Conservation (phyloP, 768 basidiomycete species). For the Mycena amicta region DNA sequence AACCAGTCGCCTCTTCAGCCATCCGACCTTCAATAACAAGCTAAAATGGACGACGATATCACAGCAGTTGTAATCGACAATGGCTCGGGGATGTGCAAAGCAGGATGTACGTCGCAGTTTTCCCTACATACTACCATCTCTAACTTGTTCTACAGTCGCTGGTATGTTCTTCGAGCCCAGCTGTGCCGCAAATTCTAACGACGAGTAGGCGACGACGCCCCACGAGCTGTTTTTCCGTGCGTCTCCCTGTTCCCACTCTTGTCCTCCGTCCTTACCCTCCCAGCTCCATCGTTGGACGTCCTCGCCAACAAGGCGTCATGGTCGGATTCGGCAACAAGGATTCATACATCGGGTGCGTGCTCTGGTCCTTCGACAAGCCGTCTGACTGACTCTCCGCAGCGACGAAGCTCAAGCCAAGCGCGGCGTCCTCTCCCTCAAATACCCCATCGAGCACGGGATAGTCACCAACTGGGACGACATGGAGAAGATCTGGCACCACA, state of each 20-base stretch:
- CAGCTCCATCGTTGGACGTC: slow-evolving; percentile 74
- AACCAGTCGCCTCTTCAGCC: slow-evolving; percentile 1
- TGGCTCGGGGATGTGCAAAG: slow-evolving; percentile 87
- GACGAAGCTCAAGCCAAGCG: slow-evolving; percentile 74
- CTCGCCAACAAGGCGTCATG: slow-evolving; percentile 73
- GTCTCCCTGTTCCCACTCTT: slow-evolving; percentile 27
- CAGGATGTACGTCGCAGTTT: slow-evolving; percentile 57
- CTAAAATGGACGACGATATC: slow-evolving; percentile 62
- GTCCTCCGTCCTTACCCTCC: slow-evolving; percentile 21
- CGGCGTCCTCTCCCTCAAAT: slow-evolving; percentile 74
- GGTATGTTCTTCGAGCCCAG: background rate
- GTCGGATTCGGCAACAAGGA: slow-evolving; percentile 77
- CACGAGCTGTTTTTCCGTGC: slow-evolving; percentile 74
- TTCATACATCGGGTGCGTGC: slow-evolving; percentile 65
- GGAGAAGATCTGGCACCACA: slow-evolving; percentile 15
- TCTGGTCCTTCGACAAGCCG: background rate
- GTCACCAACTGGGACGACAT: slow-evolving; percentile 15
- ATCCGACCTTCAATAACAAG: background rate
- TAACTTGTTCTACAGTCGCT: background rate
- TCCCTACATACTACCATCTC: background rate
- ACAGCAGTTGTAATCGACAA: slow-evolving; percentile 70
- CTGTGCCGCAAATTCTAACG: background rate
- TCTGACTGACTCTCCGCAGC: slow-evolving; percentile 34
- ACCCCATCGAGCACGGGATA: slow-evolving; percentile 29
- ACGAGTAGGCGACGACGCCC: slow-evolving; percentile 60